Evolutionary conservation across 345 rosid genomes (phyloP).

Genomic region (Schrenkiella parvula): DNA sequence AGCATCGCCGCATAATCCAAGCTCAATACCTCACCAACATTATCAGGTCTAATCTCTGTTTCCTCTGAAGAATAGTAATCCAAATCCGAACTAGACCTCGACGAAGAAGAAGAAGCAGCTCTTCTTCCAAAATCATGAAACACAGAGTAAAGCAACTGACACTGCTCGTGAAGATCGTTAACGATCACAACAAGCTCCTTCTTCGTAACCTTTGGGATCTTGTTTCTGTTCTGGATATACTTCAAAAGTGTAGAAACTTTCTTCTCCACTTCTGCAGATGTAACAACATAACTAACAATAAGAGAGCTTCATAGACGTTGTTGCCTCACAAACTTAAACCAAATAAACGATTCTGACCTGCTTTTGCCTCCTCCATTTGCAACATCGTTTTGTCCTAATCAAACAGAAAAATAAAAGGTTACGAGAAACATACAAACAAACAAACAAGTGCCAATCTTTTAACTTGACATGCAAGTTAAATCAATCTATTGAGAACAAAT

Average conservation of each 20-base stretch:
- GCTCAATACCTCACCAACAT: conserved; percentile 22
- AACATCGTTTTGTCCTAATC: conserved; percentile 10
- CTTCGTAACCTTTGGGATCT: conserved; percentile 33
- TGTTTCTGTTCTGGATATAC: conserved; percentile 43
- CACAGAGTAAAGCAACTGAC: conserved; percentile 40
- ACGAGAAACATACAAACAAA: background rate
- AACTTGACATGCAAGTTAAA: background rate
- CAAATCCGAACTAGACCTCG: conserved; percentile 44
- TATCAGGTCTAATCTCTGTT: conserved; percentile 25
- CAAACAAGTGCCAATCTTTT: background rate
- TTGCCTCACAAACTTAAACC: background rate
- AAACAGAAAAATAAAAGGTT: no score
- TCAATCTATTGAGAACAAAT: background rate
- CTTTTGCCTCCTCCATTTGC: conserved; percentile 36
- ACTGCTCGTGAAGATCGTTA: conserved; percentile 47
- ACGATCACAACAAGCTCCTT: conserved; percentile 42
- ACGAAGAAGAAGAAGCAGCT: conserved; percentile 12
- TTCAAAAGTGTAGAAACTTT: conserved; percentile 42
- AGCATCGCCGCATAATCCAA: conserved; percentile 25
- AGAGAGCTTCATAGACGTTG: background rate
- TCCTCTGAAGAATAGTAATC: conserved; percentile 62
- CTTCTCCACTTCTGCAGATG: conserved; percentile 45
- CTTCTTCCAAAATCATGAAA: conserved; percentile 29
- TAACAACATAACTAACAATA: background rate
- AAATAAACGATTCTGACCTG: conserved; percentile 38